Evolutionary conservation across 345 rosid genomes (phyloP).

Genomic region (Syzygium oleosum): DNA sequence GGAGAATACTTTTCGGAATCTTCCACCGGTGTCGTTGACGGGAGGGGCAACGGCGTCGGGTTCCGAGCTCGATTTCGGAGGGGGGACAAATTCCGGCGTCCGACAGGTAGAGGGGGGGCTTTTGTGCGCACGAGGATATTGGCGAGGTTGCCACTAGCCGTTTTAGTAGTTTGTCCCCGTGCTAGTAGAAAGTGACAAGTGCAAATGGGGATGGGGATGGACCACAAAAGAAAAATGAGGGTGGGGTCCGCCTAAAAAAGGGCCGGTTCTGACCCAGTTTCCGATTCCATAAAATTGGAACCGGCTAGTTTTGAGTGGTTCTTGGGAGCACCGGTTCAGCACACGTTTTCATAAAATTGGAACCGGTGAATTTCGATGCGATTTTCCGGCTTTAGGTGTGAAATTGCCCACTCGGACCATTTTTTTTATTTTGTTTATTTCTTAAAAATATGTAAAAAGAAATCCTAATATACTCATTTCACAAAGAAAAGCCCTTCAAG

Average conservation of each 20-base stretch:
- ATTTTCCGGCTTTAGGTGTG: too few relatives aligned
- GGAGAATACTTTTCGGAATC: not conserved
- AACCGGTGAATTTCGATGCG: too few relatives aligned
- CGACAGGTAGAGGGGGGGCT: not conserved
- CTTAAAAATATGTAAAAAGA: too few relatives aligned
- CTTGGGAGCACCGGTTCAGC: too few relatives aligned
- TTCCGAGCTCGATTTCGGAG: conserved; percentile 20
- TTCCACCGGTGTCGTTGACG: conserved; percentile 6
- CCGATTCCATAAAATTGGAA: too few relatives aligned
- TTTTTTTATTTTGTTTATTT: too few relatives aligned
- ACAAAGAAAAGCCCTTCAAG: too few relatives aligned
- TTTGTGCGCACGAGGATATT: not conserved
- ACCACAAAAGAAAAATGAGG: not conserved
- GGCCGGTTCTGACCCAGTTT: too few relatives aligned
- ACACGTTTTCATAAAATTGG: too few relatives aligned
- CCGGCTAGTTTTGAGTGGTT: too few relatives aligned
- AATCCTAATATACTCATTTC: too few relatives aligned
- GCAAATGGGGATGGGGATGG: not conserved
- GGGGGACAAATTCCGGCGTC: conserved; percentile 1
- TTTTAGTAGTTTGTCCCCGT: conserved; percentile 24
- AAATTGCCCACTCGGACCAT: too few relatives aligned
- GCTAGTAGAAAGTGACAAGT: not conserved
- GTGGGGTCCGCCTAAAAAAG: not conserved
- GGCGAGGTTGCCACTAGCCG: conserved; percentile 40
- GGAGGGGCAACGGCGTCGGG: conserved; percentile 11